phyloP scores from a whole-genome alignment of 1,284 basidiomycete species.

The Schizophyllum commune region DNA sequence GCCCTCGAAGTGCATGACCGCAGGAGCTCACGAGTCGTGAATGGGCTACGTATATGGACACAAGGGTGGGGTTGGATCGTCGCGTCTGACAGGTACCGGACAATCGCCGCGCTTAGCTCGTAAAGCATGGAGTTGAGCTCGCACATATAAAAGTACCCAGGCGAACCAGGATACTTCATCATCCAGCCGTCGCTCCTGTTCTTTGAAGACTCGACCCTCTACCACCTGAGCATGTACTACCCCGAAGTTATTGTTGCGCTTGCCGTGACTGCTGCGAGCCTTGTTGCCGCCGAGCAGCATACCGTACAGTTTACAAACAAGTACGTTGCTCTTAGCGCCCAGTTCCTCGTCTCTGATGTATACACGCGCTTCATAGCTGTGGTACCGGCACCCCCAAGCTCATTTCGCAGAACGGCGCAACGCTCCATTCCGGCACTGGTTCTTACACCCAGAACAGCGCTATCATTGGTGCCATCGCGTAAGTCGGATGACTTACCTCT shows the following conservation, averaged over 20 bases:
- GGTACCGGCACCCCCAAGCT: conserved; percentile 13
- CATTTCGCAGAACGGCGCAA: conserved; percentile 4
- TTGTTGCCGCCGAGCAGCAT: conserved; percentile 16
- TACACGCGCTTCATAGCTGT: conserved; percentile 14
- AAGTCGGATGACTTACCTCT: background rate
- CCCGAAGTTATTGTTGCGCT: background rate
- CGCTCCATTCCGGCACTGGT: conserved; percentile 2
- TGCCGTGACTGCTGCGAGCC: background rate
- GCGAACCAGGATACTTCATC: too few relatives aligned
- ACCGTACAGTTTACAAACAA: conserved; percentile 20
- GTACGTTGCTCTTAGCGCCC: background rate
- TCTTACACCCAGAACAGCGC: conserved; percentile 27
- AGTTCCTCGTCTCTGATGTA: conserved; percentile 5
- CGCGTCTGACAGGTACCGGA: too few relatives aligned
- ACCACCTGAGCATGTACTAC: background rate
- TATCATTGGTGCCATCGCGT: conserved; percentile 31
- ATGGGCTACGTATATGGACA: too few relatives aligned
- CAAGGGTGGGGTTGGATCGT: too few relatives aligned
- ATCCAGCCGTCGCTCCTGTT: too few relatives aligned
- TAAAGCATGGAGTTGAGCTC: too few relatives aligned
- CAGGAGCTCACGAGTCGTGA: too few relatives aligned
- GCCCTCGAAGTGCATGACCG: too few relatives aligned
- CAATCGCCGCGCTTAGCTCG: too few relatives aligned
- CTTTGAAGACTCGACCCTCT: background rate
- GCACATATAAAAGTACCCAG: too few relatives aligned